Evolutionary conservation across 805 yeast species (phyloP), one percentile per base, ranked within the genome.

Genomic region (Lachancea fermentati): DNA sequence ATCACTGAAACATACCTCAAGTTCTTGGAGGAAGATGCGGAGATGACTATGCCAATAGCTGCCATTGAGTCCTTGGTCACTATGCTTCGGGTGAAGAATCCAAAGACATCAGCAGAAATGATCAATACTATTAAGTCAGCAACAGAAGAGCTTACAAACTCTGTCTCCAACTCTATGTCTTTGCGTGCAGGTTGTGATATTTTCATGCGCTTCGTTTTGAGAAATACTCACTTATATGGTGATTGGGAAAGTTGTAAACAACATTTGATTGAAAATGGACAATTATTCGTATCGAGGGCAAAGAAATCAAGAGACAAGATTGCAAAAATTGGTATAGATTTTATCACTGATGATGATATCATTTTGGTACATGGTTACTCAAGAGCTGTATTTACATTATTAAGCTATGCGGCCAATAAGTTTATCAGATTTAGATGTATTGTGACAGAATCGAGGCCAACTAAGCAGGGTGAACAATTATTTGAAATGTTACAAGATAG

Each of bases 21-120:
- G 58, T 88, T 86, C 60, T 70, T 93, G 47, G 78, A 76, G 50
- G 96, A 88, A 37, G 97, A 93, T 65, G 73, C 85, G n/a, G 97
- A 93, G 42, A 85, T 93, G 79, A 89, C 98, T 4, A 93, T 89
- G 97, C 99, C 99, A 1, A 86, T 93, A 25, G 99, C 98, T 32
- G 98, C 98, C 26, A 93, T 93, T 55, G 97, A 93, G 67, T 79
- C 96, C 9, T 69, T 93, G 33, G 95, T 93, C 19, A 84, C 93
- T 6, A 74, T 93, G 65, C 66, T 91, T 19, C 74, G 81, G 48
- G 78, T 81, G 36, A 81, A 87, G 51, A 88, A 87, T 59, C 97
- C 98, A 5, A 74, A 87, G 7, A 93, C 99, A 0, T 87, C 96
- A 2, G 85, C 96, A 2, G 98, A 93, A 60, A 74, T 93, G 57